Evolutionary conservation across 805 yeast genomes (phyloP).

Genomic region (Saccharomycopsis schoenii): DNA sequence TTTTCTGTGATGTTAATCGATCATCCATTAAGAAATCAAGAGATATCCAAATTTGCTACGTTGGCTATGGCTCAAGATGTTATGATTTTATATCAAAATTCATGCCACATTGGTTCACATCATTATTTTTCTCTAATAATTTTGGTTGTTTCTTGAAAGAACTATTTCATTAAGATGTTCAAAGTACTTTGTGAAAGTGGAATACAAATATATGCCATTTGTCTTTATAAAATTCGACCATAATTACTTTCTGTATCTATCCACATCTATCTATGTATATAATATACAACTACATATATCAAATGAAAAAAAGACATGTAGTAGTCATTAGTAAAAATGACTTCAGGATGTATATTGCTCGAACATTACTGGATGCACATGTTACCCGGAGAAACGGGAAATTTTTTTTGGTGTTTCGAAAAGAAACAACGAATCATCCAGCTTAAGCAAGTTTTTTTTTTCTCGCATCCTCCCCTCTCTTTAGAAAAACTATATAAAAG

Average conservation of each 20-base stretch:
- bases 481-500: neutral
- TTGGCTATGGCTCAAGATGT: conserved; percentile 16
- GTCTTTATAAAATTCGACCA: no score
- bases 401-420: neutral
- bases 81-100: conserved; percentile 14
- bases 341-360: neutral
- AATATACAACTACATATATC: no score
- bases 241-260: neutral
- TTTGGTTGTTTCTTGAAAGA: neutral
- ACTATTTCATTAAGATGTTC: neutral
- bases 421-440: neutral
- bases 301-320: no score
- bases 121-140: neutral
- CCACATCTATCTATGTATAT: no score
- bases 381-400: neutral
- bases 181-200: neutral
- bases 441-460: neutral
- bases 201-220: neutral
- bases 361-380: neutral
- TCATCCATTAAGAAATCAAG: conserved; percentile 5
- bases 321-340: neutral
- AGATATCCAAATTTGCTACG: conserved; percentile 11
- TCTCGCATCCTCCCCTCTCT: neutral
- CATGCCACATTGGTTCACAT: conserved; percentile 13
- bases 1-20: conserved; percentile 10